Evolutionary conservation across 2,329 filamentous ascomycete species (phyloP).

Genomic region (Monilinia vaccinii-corymbosi): DNA sequence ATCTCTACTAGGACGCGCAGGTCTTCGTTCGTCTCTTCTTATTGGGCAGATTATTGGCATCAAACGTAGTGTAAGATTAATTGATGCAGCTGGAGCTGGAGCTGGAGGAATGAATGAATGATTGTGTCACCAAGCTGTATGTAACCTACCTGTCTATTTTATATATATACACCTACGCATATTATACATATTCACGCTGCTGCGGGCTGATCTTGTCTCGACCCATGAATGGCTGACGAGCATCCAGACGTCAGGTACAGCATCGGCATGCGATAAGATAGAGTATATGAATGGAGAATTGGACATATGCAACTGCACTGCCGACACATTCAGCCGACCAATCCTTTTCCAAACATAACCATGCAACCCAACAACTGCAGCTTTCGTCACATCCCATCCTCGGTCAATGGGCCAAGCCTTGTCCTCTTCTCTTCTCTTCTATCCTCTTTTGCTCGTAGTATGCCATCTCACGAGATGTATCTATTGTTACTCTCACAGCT

Average conservation of each 20-base stretch:
- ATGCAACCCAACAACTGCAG: conserved; percentile 4
- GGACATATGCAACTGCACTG: background rate
- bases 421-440: background rate
- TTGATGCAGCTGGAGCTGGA: too few relatives aligned
- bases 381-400: background rate
- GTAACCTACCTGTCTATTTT: too few relatives aligned
- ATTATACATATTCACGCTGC: background rate
- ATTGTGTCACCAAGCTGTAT: too few relatives aligned
- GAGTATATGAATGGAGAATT: conserved; percentile 1
- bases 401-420: background rate
- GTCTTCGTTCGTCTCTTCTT: too few relatives aligned
- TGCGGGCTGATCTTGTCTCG: background rate
- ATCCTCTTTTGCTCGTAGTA: background rate
- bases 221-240: conserved; percentile 1
- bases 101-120: too few relatives aligned
- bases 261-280: conserved; percentile 3
- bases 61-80: too few relatives aligned
- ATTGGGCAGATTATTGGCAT: too few relatives aligned
- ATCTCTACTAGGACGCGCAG: too few relatives aligned
- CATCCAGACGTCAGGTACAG: conserved; percentile 10
- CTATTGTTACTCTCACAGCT: background rate
- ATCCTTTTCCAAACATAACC: background rate
- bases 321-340: background rate
- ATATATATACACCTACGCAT: background rate
- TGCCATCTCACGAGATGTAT: background rate